Percentiles rank a stretch among this genome's conserved stretches.
Evolutionary conservation across 495 filamentous ascomycete genomes (phyloP).

Genomic region (Parachaetomium inaequale): DNA sequence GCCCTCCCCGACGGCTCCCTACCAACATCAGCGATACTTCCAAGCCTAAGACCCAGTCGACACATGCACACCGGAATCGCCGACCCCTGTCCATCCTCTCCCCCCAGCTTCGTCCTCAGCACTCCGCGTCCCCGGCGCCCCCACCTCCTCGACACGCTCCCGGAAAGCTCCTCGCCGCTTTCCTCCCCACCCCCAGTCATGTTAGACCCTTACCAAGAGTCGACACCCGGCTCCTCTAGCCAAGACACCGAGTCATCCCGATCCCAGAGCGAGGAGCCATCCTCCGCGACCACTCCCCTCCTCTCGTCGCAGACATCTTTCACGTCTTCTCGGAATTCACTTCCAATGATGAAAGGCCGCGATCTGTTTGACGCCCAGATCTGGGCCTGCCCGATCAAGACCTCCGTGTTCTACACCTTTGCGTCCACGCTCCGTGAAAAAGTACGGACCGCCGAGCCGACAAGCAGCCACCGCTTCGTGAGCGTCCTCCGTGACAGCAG

Average conservation of each 20-base stretch:
- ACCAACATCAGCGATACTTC: background rate
- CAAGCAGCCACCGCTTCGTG: slow-evolving; percentile 58
- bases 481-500: slow-evolving; percentile 57
- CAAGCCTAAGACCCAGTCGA: background rate
- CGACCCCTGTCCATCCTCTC: slow-evolving; percentile 19
- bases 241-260: slow-evolving; percentile 27
- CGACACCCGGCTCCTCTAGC: slow-evolving; percentile 31
- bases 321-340: slow-evolving; percentile 31
- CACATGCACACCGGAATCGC: background rate
- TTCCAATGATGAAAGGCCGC: slow-evolving; percentile 59
- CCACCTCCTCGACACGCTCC: slow-evolving; percentile 5
- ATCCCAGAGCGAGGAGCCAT: slow-evolving; percentile 38
- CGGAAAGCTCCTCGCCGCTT: slow-evolving; percentile 41
- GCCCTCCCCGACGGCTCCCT: too few relatives aligned
- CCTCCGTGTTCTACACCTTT: slow-evolving; percentile 65
- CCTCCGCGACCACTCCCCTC: slow-evolving; percentile 35
- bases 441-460: slow-evolving; percentile 54
- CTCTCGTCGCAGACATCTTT: slow-evolving; percentile 42
- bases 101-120: slow-evolving; percentile 23
- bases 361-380: slow-evolving; percentile 65
- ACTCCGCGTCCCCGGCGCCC: slow-evolving; percentile 5
- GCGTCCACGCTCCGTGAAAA: slow-evolving; percentile 58
- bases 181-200: slow-evolving; percentile 45
- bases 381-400: slow-evolving; percentile 60
- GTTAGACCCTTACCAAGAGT: slow-evolving; percentile 45